A percentile compares a stretch with the other conserved stretches of the same genome.
Conservation (phyloP, 2,329 filamentous ascomycete genomes). For the Dendryphion nanum region DNA sequence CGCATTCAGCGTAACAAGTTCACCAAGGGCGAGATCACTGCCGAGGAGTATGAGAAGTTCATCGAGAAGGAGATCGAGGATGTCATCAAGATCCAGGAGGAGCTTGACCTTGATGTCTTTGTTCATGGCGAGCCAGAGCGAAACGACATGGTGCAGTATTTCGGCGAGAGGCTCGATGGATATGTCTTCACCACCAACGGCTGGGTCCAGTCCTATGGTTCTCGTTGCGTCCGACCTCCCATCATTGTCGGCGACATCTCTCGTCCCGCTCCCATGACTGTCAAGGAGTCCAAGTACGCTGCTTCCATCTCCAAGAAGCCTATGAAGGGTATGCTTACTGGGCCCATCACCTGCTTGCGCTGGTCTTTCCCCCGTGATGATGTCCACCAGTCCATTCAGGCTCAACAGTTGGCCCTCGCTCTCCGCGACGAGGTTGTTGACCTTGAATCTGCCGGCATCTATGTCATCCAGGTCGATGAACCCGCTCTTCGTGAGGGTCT, state of each 20-base stretch:
- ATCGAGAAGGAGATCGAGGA: slow-evolving; percentile 98
- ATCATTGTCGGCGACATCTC: slow-evolving; percentile 99
- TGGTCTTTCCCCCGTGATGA: slow-evolving; percentile 99
- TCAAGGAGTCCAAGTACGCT: slow-evolving; percentile 99
- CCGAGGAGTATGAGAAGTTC: slow-evolving; percentile 94
- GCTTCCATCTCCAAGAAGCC: slow-evolving; percentile 95
- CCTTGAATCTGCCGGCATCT: slow-evolving; percentile 93
- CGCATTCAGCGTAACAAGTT: slow-evolving; percentile 95
- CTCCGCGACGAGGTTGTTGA: slow-evolving; percentile 98
- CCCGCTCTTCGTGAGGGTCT: slow-evolving; percentile 99
- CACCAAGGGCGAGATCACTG: slow-evolving; percentile 96
- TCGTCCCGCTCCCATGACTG: slow-evolving; percentile 94
- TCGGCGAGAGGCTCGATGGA: slow-evolving; percentile 93
- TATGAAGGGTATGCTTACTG: slow-evolving; percentile 99
- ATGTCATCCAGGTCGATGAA: slow-evolving; percentile 99
- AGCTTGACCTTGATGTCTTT: slow-evolving; percentile 94
- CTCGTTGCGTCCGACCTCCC: slow-evolving; percentile 94
- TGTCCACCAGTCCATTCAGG: slow-evolving; percentile 98
- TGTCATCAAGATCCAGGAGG: slow-evolving; percentile 94
- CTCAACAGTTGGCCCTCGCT: slow-evolving; percentile 96
- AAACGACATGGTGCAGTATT: slow-evolving; percentile 99
- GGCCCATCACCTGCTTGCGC: slow-evolving; percentile 95
- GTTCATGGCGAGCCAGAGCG: slow-evolving; percentile 99
- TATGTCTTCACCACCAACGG: slow-evolving; percentile 99
- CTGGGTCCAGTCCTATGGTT: slow-evolving; percentile 98